Conservation (phyloP, 306 rosid species). For the Quercus parvula region DNA sequence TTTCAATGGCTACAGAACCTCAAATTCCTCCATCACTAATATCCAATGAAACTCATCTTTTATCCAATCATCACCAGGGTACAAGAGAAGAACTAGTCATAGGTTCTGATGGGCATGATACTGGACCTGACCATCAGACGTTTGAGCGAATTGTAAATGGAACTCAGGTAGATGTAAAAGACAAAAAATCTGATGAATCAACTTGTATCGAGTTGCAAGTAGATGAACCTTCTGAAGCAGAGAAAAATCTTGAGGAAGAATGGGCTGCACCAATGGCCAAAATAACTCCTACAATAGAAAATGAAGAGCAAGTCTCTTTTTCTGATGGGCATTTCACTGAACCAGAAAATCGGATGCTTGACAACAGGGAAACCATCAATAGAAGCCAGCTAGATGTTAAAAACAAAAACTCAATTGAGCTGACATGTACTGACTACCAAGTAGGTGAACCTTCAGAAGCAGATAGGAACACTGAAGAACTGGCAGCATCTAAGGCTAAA, state of each 20-base stretch:
- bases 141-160: conserved; percentile 28
- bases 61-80: conserved; percentile 24
- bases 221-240: conserved; percentile 17
- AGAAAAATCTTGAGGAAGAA: conserved; percentile 12
- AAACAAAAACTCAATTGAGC: conserved; percentile 22
- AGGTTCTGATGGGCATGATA: conserved; percentile 32
- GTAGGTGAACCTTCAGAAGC: conserved; percentile 22
- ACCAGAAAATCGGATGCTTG: conserved; percentile 6
- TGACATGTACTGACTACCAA: conserved; percentile 21
- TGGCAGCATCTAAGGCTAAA: conserved; percentile 21
- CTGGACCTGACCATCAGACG: conserved; percentile 12
- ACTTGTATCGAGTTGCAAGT: conserved; percentile 10
- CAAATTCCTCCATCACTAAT: conserved; percentile 29
- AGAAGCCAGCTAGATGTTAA: conserved; percentile 6
- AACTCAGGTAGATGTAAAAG: conserved; percentile 29
- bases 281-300: conserved; percentile 2
- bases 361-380: neutral
- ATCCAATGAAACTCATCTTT: conserved; percentile 37
- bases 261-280: neutral
- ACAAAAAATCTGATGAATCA: conserved; percentile 16
- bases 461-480: conserved; percentile 33
- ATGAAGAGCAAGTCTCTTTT: conserved; percentile 13
- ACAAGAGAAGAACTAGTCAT: conserved; percentile 27
- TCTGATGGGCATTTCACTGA: conserved; percentile 10
- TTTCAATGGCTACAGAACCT: conserved; percentile 58